phyloP scores from a whole-genome alignment of 768 basidiomycete genomes.

The Lactarius sp. region DNA sequence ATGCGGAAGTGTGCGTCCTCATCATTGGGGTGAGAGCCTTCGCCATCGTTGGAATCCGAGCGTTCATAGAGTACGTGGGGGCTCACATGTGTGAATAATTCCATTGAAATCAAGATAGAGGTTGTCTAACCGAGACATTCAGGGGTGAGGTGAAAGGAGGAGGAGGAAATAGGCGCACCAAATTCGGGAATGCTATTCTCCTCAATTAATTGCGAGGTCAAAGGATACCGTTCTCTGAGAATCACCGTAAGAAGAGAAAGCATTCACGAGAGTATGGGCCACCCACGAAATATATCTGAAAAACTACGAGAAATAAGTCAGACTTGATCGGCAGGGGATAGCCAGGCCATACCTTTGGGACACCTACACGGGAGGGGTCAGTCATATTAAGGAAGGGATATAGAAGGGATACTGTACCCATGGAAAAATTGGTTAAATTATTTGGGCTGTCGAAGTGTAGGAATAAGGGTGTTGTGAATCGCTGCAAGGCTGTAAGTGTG shows the following conservation, averaged over 20 bases:
- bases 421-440: neutral
- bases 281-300: conserved; percentile 93
- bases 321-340: neutral
- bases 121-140: conserved; percentile 51
- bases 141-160: conserved; percentile 16
- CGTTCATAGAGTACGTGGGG: neutral
- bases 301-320: conserved; percentile 51
- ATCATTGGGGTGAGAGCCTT: conserved; percentile 94
- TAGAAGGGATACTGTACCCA: conserved; percentile 15
- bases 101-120: conserved; percentile 93
- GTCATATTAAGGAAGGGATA: neutral
- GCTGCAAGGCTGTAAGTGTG: neutral
- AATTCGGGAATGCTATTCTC: conserved; percentile 99
- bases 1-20: conserved; percentile 93
- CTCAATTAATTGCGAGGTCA: conserved; percentile 95
- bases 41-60: neutral
- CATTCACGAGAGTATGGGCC: neutral
- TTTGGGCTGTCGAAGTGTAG: neutral
- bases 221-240: conserved; percentile 88
- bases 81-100: conserved; percentile 77
- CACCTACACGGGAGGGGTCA: conserved; percentile 33
- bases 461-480: neutral
- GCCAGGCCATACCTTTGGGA: conserved; percentile 40
- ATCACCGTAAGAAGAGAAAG: conserved; percentile 8
- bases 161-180: conserved; percentile 44